Evolutionary conservation across 2,329 filamentous ascomycete species (phyloP).

Genomic region (Colletotrichum sansevieriae): DNA sequence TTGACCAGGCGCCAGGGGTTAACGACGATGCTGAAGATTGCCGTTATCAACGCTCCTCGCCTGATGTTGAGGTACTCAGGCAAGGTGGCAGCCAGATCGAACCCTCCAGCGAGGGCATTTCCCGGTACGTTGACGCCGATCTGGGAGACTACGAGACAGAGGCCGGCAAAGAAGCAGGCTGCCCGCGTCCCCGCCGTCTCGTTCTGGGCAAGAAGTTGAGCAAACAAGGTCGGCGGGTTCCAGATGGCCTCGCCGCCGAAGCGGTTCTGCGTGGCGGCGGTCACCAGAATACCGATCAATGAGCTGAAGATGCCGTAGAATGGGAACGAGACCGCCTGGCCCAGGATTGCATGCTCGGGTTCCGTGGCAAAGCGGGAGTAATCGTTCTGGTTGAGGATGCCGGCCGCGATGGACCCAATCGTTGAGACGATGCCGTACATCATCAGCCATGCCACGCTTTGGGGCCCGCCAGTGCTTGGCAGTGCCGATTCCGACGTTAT

Average conservation of each 20-base stretch:
- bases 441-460: conserved; percentile 53
- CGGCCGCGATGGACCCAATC: conserved; percentile 53
- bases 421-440: conserved; percentile 54
- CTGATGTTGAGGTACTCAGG: conserved; percentile 55
- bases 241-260: conserved; percentile 53
- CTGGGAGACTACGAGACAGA: conserved; percentile 53
- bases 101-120: conserved; percentile 54
- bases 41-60: conserved; percentile 53
- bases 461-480: conserved; percentile 47
- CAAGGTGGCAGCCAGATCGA: conserved; percentile 55
- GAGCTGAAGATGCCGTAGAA: conserved; percentile 53
- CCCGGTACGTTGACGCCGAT: conserved; percentile 54
- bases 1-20: conserved; percentile 56
- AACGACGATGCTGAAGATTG: conserved; percentile 52
- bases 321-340: conserved; percentile 52
- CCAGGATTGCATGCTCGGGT: conserved; percentile 51
- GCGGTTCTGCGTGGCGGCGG: conserved; percentile 54
- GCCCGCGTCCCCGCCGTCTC: conserved; percentile 51
- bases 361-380: conserved; percentile 52
- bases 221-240: conserved; percentile 54
- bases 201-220: conserved; percentile 48
- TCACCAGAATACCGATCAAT: conserved; percentile 56
- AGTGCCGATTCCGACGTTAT: conserved; percentile 43
- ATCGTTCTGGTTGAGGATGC: conserved; percentile 56
- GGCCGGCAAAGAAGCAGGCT: conserved; percentile 54